These are phyloP conservation scores for Fusarium sp. DNA, from an alignment of 2,329 filamentous ascomycete species.

Conservation along the genomic window DNA sequence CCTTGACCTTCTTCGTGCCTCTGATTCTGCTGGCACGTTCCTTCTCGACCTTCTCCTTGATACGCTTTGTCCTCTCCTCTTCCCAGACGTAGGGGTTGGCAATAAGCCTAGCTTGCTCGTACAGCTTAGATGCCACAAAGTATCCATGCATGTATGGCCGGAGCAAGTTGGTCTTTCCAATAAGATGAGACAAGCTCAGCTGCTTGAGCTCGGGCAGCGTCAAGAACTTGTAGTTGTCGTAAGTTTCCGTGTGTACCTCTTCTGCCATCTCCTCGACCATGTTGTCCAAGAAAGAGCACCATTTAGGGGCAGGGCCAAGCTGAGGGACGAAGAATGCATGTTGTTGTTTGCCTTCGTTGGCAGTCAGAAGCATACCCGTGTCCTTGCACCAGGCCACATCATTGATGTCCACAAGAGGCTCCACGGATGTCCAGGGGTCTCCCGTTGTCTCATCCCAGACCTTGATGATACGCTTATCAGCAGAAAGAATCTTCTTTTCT, in stretches of 20 bases:
- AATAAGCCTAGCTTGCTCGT: constrained; percentile 94
- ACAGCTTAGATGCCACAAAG: constrained; percentile 94
- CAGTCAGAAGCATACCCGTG: constrained; percentile 94
- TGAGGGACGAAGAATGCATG: constrained; percentile 96
- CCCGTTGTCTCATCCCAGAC: constrained; percentile 90
- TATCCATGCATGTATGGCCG: constrained; percentile 99
- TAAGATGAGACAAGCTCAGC: constrained; percentile 87
- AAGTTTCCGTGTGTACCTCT: constrained; percentile 80
- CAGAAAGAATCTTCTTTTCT: constrained; percentile 88
- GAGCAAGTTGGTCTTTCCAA: constrained; percentile 90
- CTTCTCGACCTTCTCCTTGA: constrained; percentile 96
- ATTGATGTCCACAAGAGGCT: constrained; percentile 94
- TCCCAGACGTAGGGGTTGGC: constrained; percentile 95
- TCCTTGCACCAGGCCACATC: constrained; percentile 93
- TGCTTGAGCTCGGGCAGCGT: constrained; percentile 87
- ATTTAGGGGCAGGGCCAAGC: constrained; percentile 90
- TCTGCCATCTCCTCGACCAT: constrained; percentile 99
- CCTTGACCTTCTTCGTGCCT: constrained; percentile 96
- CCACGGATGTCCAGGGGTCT: constrained; percentile 93
- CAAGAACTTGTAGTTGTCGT: constrained; percentile 99
- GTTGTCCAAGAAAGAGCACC: constrained; percentile 97
- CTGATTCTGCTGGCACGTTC: constrained; percentile 95
- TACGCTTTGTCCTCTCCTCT: constrained; percentile 88
- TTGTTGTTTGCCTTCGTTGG: constrained; percentile 95
- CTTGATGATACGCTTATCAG: constrained; percentile 97